Base-by-base conservation (phyloP, 2,329 filamentous ascomycete genomes). In the Cercospora sp. region DNA sequence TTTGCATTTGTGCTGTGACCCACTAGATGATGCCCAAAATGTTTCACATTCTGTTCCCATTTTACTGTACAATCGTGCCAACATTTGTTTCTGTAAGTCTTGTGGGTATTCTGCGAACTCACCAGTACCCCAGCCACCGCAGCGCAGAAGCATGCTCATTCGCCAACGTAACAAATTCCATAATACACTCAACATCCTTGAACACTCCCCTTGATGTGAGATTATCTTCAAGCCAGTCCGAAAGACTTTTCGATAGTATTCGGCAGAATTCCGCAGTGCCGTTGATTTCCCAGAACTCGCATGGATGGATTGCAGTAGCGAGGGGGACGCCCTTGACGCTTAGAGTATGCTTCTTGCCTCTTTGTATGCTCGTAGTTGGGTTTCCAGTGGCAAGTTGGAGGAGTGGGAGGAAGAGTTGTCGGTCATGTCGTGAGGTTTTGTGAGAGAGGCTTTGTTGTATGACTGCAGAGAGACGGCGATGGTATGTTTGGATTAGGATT, bases 201-300 rank as follows among this genome's bases (percentile, higher is more conserved):
- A 57, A 64, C 4, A 24, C 28, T 26, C 63, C 63, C 16, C 24
- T 16, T n/a, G 51, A 5, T 5, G 32, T 59, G 18, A 70, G 43
- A 12, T 61, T 13, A 12, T 60, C 60, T 6, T 66, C 28, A 12
- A 72, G 57, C 12, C 65, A 45, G 3, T 37, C 28, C 1, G 67
- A 69, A 5, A 72, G 37, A 16, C 63, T 53, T n/a, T 26, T 58
- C 0, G 67, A 53, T 8, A 72, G n/a, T 2, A 61, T 59, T 0
- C 59, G 62, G n/a, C 69, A 72, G 43, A 71, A 72, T 13, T 70
- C 55, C 3, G 60, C 32, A 8, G 70, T 72, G 2, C 67, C 70
- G n/a, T 67, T 66, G 16, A 57, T 43, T 34, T 66, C 32, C 70
- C 70, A 72, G 58, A 66, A 70, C 21, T 71, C 63, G 21, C 24